These are phyloP conservation scores for Vigna angularis DNA, from an alignment of 306 rosid genomes.

Conservation along the genomic window DNA sequence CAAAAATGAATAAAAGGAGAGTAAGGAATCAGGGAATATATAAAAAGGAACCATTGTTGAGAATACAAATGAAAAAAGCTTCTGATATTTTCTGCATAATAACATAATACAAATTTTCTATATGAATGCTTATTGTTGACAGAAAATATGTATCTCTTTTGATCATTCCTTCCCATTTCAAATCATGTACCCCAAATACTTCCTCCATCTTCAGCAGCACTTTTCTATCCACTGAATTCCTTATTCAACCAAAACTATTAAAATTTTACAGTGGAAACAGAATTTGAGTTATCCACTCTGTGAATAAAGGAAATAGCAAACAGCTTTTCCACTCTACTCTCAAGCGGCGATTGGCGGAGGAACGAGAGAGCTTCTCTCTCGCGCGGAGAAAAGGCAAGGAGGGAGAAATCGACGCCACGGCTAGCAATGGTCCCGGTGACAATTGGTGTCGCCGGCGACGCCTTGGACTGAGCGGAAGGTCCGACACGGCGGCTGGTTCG, in stretches of 20 bases:
- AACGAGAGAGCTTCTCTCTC: too few species aligned
- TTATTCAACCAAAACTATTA: neutral
- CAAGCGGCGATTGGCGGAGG: too few species aligned
- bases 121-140: neutral
- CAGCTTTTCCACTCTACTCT: neutral
- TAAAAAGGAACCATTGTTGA: neutral
- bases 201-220: neutral
- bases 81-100: neutral
- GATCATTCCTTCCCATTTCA: neutral
- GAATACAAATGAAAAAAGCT: too few species aligned
- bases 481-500: too few species aligned
- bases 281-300: too few species aligned
- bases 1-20: neutral
- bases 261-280: neutral
- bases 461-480: too few species aligned
- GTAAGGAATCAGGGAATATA: neutral
- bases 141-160: neutral
- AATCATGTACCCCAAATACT: neutral
- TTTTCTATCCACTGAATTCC: neutral
- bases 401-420: too few species aligned
- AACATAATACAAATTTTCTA: neutral
- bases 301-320: neutral
- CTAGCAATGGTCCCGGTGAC: too few species aligned
- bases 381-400: too few species aligned
- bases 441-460: too few species aligned